Evolutionary conservation across 2,329 filamentous ascomycete species (phyloP).

Genomic region (Gaeumannomyces sp.): DNA sequence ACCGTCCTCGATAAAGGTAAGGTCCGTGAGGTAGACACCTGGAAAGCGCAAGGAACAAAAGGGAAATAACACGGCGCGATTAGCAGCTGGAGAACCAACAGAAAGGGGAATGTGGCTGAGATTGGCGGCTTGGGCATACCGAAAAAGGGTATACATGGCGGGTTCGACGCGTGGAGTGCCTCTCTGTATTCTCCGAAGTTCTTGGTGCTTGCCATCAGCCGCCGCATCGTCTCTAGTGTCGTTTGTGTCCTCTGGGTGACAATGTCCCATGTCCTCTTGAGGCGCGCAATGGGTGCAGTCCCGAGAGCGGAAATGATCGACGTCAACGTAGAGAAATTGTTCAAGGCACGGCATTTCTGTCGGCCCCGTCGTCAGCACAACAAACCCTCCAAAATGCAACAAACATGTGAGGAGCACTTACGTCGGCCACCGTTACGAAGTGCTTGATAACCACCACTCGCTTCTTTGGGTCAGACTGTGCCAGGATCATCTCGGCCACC

Average conservation of each 20-base stretch:
- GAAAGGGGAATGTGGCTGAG: too few species aligned
- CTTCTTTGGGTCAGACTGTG: constrained; percentile 90
- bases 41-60: constrained; percentile 11
- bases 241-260: constrained; percentile 78
- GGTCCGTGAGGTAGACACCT: constrained; percentile 94
- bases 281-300: constrained; percentile 88
- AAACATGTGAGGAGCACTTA: constrained; percentile 39
- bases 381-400: background rate
- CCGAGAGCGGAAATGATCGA: constrained; percentile 95
- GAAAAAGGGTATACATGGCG: constrained; percentile 97
- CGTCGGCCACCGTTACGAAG: constrained; percentile 92
- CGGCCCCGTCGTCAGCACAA: background rate
- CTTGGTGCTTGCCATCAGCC: constrained; percentile 93
- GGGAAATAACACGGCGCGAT: constrained; percentile 6
- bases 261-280: constrained; percentile 90
- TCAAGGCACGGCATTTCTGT: constrained; percentile 85
- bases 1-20: constrained; percentile 96
- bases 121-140: constrained; percentile 49
- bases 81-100: background rate
- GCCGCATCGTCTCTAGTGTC: constrained; percentile 83
- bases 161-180: constrained; percentile 83
- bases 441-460: constrained; percentile 97
- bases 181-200: constrained; percentile 98
- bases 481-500: constrained; percentile 98
- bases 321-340: constrained; percentile 96